phyloP scores from a whole-genome alignment of 768 basidiomycete genomes.

The Russula lepida region DNA sequence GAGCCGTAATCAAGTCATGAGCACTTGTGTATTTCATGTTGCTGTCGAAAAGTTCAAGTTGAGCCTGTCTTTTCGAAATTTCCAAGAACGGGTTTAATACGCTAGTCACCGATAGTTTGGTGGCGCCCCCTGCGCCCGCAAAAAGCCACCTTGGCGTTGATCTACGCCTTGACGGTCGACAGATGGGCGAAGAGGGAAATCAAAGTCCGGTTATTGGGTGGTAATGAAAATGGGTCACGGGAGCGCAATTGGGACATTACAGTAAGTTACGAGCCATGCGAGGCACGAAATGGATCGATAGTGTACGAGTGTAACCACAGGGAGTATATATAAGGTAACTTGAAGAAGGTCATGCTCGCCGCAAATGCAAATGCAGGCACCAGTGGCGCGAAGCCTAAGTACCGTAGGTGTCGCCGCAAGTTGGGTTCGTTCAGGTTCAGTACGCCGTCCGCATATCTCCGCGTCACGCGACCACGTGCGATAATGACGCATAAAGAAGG shows the following conservation, averaged over 20 bases:
- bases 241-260: not conserved
- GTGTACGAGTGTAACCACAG: not conserved
- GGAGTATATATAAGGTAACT: not conserved
- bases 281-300: not conserved
- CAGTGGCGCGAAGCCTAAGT: constrained; percentile 4
- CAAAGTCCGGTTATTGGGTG: not conserved
- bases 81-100: not conserved
- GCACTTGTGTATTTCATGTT: not conserved
- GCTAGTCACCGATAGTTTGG: not conserved
- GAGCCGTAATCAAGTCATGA: not conserved
- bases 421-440: too few species aligned
- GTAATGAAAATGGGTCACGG: not conserved
- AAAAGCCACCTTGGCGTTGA: not conserved
- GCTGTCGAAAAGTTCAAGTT: not conserved
- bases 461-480: not conserved
- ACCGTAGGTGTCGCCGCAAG: not conserved
- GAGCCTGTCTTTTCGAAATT: not conserved
- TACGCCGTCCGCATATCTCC: not conserved
- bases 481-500: constrained; percentile 1
- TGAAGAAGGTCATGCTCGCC: not conserved
- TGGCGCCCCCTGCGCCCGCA: not conserved
- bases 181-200: not conserved
- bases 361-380: constrained; percentile 7
- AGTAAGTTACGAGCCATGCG: not conserved
- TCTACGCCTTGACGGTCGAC: not conserved